Base-by-base conservation (phyloP, 257 asterid species). In the Datura wrightii region DNA sequence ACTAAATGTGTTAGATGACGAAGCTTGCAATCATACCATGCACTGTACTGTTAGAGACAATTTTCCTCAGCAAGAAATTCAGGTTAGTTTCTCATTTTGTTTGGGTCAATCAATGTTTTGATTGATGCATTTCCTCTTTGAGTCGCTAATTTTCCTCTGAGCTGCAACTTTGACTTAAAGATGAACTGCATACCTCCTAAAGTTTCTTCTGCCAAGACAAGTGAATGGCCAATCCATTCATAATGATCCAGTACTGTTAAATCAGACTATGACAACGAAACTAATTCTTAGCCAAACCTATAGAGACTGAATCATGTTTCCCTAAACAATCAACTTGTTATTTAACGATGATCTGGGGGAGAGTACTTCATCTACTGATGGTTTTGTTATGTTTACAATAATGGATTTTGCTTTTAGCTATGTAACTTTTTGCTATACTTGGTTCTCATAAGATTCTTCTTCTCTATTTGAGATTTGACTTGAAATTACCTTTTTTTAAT, bases 1-100 rank as follows among this genome's bases (percentile, higher is more conserved):
- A 15, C 79, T 74, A 84, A 34, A 85, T 85, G 41, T 83, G 71
- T 70, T 88, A 93, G 98, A 94, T 94, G 98, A 95, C 97, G 8
- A 95, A 95, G 93, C 89, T 95, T 90, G 98, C 98, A 46, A 95
- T 95, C 85, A 95, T 95, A 88, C 98, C 98, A 54, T 95, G 98
- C 90, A 95, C 97, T 6, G 95, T 95, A 65, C 82, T 95, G 54
- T 85, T 95, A 88, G 97, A 95, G 89, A 95, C 99, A 86, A 89
- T 94, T 89, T 95, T 94, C 93, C 89, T 92, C 16, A 89, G 93
- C 93, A 94, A 95, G 90, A 89, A 70, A 83, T 95, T 95, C 94
- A 95, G 99, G 99, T 94, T 44, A 79, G 87, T 80, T 85, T 48
- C 34, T 48, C 54, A 76, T 66, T 71, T 79, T 52, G 50, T 31